Evolutionary conservation across 345 rosid species (phyloP).

Genomic region (Linum trigynum): DNA sequence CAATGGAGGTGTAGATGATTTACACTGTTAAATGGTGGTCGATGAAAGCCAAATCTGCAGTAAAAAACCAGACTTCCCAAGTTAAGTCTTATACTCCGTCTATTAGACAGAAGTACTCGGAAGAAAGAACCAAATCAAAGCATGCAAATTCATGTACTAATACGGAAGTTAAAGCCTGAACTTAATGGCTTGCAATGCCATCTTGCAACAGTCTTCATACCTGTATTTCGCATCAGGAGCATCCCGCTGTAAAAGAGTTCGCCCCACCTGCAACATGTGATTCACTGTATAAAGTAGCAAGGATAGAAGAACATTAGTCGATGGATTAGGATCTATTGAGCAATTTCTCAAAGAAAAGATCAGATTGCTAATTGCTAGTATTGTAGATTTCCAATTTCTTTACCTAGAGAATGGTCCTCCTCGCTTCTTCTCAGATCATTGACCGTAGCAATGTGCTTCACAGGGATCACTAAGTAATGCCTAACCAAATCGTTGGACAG

Average conservation of each 20-base stretch:
- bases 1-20: slow-evolving; percentile 90
- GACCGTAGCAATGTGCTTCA: slow-evolving; percentile 65
- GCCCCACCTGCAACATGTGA: slow-evolving; percentile 77
- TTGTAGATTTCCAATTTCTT: slow-evolving; percentile 5
- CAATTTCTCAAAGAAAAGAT: too few relatives aligned
- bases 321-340: neutral
- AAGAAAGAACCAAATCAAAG: neutral
- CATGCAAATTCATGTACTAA: neutral
- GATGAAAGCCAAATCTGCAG: slow-evolving; percentile 76
- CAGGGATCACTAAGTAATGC: slow-evolving; percentile 83
- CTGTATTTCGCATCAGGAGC: slow-evolving; percentile 53
- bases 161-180: neutral
- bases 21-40: slow-evolving; percentile 78
- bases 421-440: slow-evolving; percentile 48
- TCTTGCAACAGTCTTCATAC: slow-evolving; percentile 24
- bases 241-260: slow-evolving; percentile 41
- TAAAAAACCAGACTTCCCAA: slow-evolving; percentile 8
- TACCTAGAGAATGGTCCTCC: slow-evolving; percentile 71
- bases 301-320: neutral
- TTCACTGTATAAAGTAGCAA: slow-evolving; percentile 35
- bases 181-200: neutral
- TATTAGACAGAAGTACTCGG: neutral
- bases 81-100: neutral
- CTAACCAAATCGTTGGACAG: slow-evolving; percentile 22
- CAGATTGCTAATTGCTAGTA: neutral